phyloP scores from a whole-genome alignment of 768 basidiomycete species.

The Hypsizygus marmoreus region DNA sequence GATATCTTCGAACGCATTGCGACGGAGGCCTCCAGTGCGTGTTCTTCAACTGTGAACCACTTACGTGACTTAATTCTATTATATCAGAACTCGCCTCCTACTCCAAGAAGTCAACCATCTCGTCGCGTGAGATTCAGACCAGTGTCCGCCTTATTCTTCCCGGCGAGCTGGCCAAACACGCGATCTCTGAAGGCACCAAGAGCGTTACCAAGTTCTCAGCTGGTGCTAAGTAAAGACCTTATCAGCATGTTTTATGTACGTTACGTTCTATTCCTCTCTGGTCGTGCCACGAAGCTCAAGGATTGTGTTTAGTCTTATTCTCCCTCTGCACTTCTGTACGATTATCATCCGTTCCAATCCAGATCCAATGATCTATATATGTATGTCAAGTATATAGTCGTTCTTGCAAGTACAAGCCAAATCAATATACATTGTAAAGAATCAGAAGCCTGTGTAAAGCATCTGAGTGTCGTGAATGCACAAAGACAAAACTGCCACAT shows the following conservation, averaged over 20 bases:
- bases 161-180: constrained; percentile 86
- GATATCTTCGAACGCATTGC: constrained; percentile 85
- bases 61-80: not conserved
- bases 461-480: not conserved
- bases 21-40: constrained; percentile 68
- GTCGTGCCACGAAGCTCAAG: too few species aligned
- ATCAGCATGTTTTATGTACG: not conserved
- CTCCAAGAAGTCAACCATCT: constrained; percentile 89
- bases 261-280: not conserved
- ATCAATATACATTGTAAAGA: too few species aligned
- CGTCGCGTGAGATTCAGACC: constrained; percentile 90
- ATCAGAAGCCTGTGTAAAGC: constrained; percentile 13
- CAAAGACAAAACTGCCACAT: constrained; percentile 19
- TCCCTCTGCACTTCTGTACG: constrained; percentile 7
- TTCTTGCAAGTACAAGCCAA: too few species aligned
- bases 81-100: constrained; percentile 34
- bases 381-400: too few species aligned
- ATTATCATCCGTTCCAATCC: not conserved
- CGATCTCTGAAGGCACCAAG: constrained; percentile 72
- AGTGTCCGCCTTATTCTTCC: constrained; percentile 81
- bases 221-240: constrained; percentile 49
- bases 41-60: not conserved
- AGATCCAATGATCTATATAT: not conserved
- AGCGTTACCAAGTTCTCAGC: constrained; percentile 51
- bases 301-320: not conserved